Conservation (phyloP, 2,329 filamentous ascomycete species). For the Pseudocercospora cruenta region DNA sequence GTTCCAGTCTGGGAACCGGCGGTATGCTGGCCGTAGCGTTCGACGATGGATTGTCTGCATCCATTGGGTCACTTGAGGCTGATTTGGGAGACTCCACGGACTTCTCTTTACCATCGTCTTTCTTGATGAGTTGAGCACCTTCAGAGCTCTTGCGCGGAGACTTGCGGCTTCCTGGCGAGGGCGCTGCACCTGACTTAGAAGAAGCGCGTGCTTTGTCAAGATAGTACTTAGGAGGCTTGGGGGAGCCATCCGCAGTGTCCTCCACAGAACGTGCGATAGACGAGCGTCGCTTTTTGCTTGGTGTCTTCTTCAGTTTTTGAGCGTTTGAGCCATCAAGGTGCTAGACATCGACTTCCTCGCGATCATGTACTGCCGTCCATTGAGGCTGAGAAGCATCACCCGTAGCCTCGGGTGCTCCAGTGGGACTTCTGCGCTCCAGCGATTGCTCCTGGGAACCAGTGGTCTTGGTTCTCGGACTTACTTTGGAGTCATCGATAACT, state of each 20-base stretch:
- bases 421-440: not conserved
- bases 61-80: not conserved
- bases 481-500: not conserved
- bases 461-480: not conserved
- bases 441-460: not conserved
- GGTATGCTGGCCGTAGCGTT: not conserved
- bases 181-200: not conserved
- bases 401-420: not conserved
- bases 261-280: not conserved
- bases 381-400: not conserved
- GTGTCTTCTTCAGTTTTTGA: not conserved
- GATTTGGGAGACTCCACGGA: not conserved
- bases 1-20: not conserved
- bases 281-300: not conserved
- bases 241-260: not conserved
- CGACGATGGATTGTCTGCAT: not conserved
- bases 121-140: not conserved
- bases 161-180: not conserved
- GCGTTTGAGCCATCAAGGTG: not conserved
- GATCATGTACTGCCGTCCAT: not conserved
- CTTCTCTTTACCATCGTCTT: not conserved
- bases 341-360: not conserved
- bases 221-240: not conserved
- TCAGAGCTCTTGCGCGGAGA: constrained; percentile 3
- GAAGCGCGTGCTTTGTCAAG: not conserved